A percentile compares a stretch with the other conserved stretches of the same genome.
These are phyloP conservation scores for Exsudoporus frostii DNA, from an alignment of 768 basidiomycete species.

Conservation along the genomic window DNA sequence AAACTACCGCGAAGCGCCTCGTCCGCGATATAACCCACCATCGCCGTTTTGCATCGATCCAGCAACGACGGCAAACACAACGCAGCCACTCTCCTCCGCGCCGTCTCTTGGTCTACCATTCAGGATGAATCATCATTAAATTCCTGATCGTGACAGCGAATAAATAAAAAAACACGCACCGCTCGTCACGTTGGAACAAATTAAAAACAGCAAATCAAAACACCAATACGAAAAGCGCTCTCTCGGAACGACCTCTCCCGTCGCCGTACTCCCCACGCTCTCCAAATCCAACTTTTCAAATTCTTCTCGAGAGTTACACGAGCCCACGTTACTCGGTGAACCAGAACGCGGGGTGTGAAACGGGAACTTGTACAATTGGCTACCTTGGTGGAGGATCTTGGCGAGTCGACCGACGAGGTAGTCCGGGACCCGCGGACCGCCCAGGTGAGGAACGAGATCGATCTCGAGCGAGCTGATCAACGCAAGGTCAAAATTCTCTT, in stretches of 20 bases:
- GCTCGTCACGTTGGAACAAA: conserved; percentile 65
- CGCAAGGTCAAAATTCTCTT: conserved; percentile 83
- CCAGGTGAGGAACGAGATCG: conserved; percentile 75
- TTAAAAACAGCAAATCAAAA: conserved; percentile 78
- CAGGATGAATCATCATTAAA: not conserved
- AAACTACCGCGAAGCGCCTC: conserved; percentile 79
- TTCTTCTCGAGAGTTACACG: conserved; percentile 19
- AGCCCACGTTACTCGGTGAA: conserved; percentile 11
- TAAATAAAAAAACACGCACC: conserved; percentile 37
- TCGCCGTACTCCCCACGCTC: conserved; percentile 58
- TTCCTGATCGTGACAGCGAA: no score
- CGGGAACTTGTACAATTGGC: conserved; percentile 50
- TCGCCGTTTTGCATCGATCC: conserved; percentile 64
- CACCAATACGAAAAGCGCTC: conserved; percentile 94
- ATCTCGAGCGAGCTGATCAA: conserved; percentile 78
- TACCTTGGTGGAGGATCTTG: conserved; percentile 70
- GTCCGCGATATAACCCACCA: conserved; percentile 80
- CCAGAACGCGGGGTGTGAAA: conserved; percentile 3
- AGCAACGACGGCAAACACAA: conserved; percentile 70
- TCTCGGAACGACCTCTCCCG: conserved; percentile 55
- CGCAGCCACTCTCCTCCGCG: conserved; percentile 67
- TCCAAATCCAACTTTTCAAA: conserved; percentile 40
- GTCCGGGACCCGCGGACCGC: conserved; percentile 67
- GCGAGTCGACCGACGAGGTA: conserved; percentile 64
- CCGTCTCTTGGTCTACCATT: conserved; percentile 54